Conservation (phyloP, 1,284 basidiomycete genomes). For the Anthracocystis panici-leucophaei region DNA sequence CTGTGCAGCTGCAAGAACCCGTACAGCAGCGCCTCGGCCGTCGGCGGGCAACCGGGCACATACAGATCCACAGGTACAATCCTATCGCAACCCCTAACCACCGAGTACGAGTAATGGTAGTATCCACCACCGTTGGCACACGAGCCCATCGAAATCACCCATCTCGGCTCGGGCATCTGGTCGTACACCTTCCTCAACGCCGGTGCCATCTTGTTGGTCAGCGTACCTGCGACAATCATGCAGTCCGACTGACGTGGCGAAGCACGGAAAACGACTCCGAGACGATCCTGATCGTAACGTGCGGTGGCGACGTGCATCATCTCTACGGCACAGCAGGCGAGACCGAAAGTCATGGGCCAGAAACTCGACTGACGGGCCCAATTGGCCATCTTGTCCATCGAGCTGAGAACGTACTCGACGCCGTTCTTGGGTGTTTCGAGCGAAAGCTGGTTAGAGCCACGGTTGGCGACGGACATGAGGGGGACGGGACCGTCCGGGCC, state of each 20-base stretch:
- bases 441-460: slow-evolving; percentile 71
- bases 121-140: slow-evolving; percentile 99
- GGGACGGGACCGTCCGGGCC: slow-evolving; percentile 63
- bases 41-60: slow-evolving; percentile 84
- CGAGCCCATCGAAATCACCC: slow-evolving; percentile 99
- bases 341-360: slow-evolving; percentile 99
- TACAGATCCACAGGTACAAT: slow-evolving; percentile 96
- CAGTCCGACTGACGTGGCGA: slow-evolving; percentile 97
- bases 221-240: slow-evolving; percentile 99
- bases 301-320: slow-evolving; percentile 93
- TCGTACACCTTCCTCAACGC: slow-evolving; percentile 63
- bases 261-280: slow-evolving; percentile 98
- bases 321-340: slow-evolving; percentile 98
- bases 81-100: slow-evolving; percentile 98
- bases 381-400: slow-evolving; percentile 95
- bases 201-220: slow-evolving; percentile 99
- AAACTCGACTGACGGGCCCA: slow-evolving; percentile 98
- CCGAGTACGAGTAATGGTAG: slow-evolving; percentile 95
- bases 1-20: slow-evolving; percentile 86
- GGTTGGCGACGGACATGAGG: slow-evolving; percentile 66
- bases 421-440: slow-evolving; percentile 89
- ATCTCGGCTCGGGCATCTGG: slow-evolving; percentile 72
- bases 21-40: slow-evolving; percentile 85
- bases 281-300: slow-evolving; percentile 96
- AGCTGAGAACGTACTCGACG: slow-evolving; percentile 95